Percentiles rank a stretch among this genome's conserved stretches.
phyloP scores from a whole-genome alignment of 1,284 basidiomycete genomes.

The Cryptococcus sp. region DNA sequence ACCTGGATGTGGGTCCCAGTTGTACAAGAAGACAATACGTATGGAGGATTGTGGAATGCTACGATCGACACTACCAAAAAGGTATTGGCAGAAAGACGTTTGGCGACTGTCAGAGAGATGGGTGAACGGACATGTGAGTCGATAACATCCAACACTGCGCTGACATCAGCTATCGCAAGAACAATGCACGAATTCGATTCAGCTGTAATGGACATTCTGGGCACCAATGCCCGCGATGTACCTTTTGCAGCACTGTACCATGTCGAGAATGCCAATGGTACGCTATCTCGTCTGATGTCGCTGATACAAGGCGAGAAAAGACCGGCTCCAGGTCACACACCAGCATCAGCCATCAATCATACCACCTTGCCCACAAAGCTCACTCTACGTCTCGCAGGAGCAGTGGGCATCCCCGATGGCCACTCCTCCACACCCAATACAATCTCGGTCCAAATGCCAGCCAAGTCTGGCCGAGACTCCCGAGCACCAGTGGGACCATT shows the following conservation, averaged over 20 bases:
- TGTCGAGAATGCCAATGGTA: constrained; percentile 19
- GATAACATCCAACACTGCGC: neutral
- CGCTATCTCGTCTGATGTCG: constrained; percentile 1
- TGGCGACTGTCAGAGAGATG: constrained; percentile 34
- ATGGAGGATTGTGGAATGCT: constrained; percentile 41
- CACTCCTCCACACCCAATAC: constrained; percentile 32
- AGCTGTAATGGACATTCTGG: constrained; percentile 37
- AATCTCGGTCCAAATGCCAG: constrained; percentile 7
- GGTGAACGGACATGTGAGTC: constrained; percentile 39
- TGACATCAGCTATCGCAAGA: constrained; percentile 25
- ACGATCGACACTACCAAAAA: constrained; percentile 37
- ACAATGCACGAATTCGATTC: constrained; percentile 36
- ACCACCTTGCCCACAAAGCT: no score
- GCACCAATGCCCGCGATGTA: constrained; percentile 28
- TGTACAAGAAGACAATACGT: constrained; percentile 28
- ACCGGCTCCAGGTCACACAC: neutral
- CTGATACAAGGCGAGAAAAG: constrained; percentile 1
- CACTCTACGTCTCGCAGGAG: constrained; percentile 23
- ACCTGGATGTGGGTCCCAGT: constrained; percentile 43
- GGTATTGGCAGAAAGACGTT: constrained; percentile 29
- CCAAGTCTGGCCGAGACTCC: constrained; percentile 3
- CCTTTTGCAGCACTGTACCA: constrained; percentile 44
- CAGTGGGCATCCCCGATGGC: constrained; percentile 37
- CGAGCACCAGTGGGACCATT: constrained; percentile 1
- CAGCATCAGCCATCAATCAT: neutral